phyloP scores from a whole-genome alignment of 331 rosid species.

The Quercus lobata region DNA sequence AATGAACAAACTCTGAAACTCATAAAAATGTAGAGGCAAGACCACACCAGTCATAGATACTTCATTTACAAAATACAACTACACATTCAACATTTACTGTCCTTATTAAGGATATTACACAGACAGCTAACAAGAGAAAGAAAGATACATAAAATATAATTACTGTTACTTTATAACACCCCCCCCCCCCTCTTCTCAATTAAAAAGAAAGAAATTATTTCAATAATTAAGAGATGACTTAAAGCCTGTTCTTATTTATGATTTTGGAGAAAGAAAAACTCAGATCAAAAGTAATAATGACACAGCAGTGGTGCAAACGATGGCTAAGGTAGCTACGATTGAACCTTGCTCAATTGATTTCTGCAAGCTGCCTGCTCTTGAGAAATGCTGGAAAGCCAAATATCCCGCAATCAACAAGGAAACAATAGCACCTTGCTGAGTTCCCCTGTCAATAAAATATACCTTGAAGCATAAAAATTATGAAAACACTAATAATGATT shows the following conservation, averaged over 20 bases:
- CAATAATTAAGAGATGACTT: background rate
- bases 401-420: conserved; percentile 65
- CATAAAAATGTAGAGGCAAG: background rate
- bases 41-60: background rate
- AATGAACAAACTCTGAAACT: background rate
- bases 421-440: conserved; percentile 66
- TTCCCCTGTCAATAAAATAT: conserved; percentile 53
- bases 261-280: conserved; percentile 35
- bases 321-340: conserved; percentile 69
- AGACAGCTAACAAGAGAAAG: background rate
- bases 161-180: background rate
- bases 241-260: background rate
- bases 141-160: background rate
- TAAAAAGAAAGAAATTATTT: too few species aligned
- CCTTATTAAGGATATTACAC: background rate
- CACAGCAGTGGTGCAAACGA: conserved; percentile 36
- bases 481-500: background rate
- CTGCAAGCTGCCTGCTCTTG: conserved; percentile 61
- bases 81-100: background rate
- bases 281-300: conserved; percentile 64
- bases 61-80: background rate
- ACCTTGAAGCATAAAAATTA: background rate
- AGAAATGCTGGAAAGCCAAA: conserved; percentile 94
- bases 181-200: too few species aligned
- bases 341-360: conserved; percentile 86